phyloP scores from a whole-genome alignment of 441 rosid species.

The Mallotus japonicus region DNA sequence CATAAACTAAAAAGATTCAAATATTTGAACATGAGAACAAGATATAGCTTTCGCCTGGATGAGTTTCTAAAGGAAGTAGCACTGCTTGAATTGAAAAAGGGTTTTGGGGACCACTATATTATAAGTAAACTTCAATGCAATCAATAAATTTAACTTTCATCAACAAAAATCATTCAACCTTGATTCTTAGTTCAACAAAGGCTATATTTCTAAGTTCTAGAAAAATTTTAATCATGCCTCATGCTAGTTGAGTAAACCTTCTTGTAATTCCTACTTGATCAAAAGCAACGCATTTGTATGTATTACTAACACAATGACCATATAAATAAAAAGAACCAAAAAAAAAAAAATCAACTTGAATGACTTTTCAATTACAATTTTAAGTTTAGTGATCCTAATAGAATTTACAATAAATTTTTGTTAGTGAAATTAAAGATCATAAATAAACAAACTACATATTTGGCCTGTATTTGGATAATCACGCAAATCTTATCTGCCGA shows the following conservation, averaged over 20 bases:
- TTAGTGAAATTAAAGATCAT: too few relatives aligned
- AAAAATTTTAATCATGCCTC: too few relatives aligned
- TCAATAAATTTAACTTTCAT: too few relatives aligned
- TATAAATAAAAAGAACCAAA: too few relatives aligned
- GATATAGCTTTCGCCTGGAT: neutral
- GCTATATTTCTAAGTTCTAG: neutral
- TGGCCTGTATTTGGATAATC: neutral
- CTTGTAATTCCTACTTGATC: neutral
- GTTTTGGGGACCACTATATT: neutral
- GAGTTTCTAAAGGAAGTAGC: neutral
- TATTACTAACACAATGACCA: neutral
- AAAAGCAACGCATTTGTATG: too few relatives aligned
- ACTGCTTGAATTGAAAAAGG: neutral
- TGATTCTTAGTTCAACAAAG: neutral
- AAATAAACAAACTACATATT: neutral
- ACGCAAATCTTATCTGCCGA: too few relatives aligned
- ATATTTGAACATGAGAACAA: neutral
- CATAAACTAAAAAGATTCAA: slow-evolving; percentile 2
- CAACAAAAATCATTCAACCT: neutral
- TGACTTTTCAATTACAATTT: too few relatives aligned
- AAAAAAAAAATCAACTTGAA: too few relatives aligned
- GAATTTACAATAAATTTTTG: too few relatives aligned
- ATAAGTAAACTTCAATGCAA: neutral
- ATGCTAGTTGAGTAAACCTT: too few relatives aligned
- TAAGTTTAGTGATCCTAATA: neutral